Evolutionary conservation across 1,139 yeast genomes (phyloP), one percentile per base, ranked within the genome.

Genomic region (Candida dubliniensis): DNA sequence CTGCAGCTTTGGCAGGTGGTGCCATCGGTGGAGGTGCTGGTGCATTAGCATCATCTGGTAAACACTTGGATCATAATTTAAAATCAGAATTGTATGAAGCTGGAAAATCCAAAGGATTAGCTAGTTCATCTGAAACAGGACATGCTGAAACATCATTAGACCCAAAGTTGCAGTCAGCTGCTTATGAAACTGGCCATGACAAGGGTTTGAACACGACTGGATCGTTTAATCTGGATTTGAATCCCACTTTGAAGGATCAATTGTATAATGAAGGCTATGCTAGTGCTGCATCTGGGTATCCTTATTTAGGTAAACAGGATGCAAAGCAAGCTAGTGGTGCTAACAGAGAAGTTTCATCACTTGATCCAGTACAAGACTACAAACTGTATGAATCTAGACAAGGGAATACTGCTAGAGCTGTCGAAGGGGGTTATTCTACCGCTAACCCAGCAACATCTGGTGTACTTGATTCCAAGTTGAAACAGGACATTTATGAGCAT

Each of bases 401-500:
- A 32, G 47, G 46, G 29, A 49, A 43, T 32, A 9, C 24, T 32
- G 24, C 3, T 10, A 23, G 43, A 31, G 47, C 41, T 4, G 47
- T 39, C 13, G 42, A 43, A 4, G 42, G 47, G 27, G 30, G 40
- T 15, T 30, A 13, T 25, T 12, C 13, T 34, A 24, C 24, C 8
- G 7, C 10, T 32, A 32, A 15, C 10, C n/a, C 34, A 14, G 4
- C 34, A 8, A 15, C 4, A 14, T 8, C 36, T 10, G 30, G 11
- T 14, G 4, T 31, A 10, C 34, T 43, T 30, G 45, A 36, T 12
- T n/a, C 31, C 10, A 47, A 40, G 30, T 42, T 45, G 15, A 42
- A 45, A 29, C 49, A 46, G 35, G 47, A 48, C 24, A 36, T 48
- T 42, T 48, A 46, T 39, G 46, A 48, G 29, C 51, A 48, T 18